phyloP scores from a whole-genome alignment of 2,329 filamentous ascomycete species.

The Malbranchea cinnamomea region DNA sequence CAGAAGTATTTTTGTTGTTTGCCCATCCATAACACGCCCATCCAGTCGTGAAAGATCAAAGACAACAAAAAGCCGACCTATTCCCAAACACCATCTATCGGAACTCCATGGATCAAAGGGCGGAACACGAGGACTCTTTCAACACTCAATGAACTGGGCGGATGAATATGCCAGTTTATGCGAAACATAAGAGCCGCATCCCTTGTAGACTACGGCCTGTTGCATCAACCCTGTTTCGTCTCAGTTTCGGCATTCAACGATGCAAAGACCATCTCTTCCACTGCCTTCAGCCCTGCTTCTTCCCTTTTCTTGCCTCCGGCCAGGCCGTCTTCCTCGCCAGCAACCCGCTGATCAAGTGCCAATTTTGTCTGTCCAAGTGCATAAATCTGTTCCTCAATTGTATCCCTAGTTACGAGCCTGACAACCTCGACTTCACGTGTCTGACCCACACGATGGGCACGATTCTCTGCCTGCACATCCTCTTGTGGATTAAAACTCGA shows the following conservation, averaged over 20 bases:
- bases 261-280: conserved; percentile 36
- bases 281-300: conserved; percentile 33
- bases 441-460: conserved; percentile 88
- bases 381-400: conserved; percentile 88
- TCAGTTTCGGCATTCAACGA: conserved; percentile 16
- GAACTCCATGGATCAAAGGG: no score
- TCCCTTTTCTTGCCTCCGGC: conserved; percentile 37
- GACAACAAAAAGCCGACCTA: background rate
- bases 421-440: conserved; percentile 81
- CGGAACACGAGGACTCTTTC: background rate
- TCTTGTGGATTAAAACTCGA: conserved; percentile 96
- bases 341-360: conserved; percentile 64
- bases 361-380: conserved; percentile 85
- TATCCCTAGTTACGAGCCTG: conserved; percentile 61
- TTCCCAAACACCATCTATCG: no score
- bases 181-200: background rate
- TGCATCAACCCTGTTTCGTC: conserved; percentile 7
- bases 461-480: conserved; percentile 95
- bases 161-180: no score
- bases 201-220: background rate
- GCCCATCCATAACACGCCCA: no score
- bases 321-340: conserved; percentile 41
- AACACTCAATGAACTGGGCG: background rate
- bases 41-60: background rate
- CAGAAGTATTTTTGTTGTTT: no score